A percentile compares a stretch with the other conserved stretches of the same genome.
phyloP scores from a whole-genome alignment of 805 yeast species.

The Naumovozyma dairenensis region DNA sequence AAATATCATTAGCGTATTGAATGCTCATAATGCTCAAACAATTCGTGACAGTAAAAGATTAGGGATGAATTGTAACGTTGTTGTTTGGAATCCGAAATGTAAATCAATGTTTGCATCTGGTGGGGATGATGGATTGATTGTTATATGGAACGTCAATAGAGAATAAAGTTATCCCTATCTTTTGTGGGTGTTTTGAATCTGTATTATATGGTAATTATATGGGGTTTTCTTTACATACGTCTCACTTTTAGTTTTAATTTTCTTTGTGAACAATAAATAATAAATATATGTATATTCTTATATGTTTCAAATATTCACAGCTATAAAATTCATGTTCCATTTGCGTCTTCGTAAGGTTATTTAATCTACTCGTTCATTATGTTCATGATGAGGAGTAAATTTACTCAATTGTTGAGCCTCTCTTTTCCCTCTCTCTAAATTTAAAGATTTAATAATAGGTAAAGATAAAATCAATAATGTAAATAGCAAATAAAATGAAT shows the following conservation, averaged over 20 bases:
- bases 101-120: slow-evolving; percentile 63
- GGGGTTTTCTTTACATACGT: too few relatives aligned
- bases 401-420: slow-evolving; percentile 39
- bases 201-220: too few relatives aligned
- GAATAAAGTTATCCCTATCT: slow-evolving; percentile 5
- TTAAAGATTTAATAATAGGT: slow-evolving; percentile 45
- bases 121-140: slow-evolving; percentile 69
- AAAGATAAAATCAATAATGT: slow-evolving; percentile 43
- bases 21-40: slow-evolving; percentile 20
- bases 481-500: slow-evolving; percentile 58
- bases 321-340: too few relatives aligned
- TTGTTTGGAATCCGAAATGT: slow-evolving; percentile 55
- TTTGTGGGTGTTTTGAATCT: too few relatives aligned
- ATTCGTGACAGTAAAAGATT: slow-evolving; percentile 11
- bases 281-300: too few relatives aligned
- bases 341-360: too few relatives aligned
- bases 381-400: slow-evolving; percentile 4
- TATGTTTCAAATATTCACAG: too few relatives aligned
- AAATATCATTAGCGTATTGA: slow-evolving; percentile 39
- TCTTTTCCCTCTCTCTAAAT: slow-evolving; percentile 50
- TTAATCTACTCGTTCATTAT: too few relatives aligned
- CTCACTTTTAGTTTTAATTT: too few relatives aligned
- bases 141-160: slow-evolving; percentile 50
- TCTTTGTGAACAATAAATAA: too few relatives aligned
- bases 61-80: slow-evolving; percentile 51